Conservation (phyloP, 768 basidiomycete genomes). For the Brasilioporus rufonigricans region DNA sequence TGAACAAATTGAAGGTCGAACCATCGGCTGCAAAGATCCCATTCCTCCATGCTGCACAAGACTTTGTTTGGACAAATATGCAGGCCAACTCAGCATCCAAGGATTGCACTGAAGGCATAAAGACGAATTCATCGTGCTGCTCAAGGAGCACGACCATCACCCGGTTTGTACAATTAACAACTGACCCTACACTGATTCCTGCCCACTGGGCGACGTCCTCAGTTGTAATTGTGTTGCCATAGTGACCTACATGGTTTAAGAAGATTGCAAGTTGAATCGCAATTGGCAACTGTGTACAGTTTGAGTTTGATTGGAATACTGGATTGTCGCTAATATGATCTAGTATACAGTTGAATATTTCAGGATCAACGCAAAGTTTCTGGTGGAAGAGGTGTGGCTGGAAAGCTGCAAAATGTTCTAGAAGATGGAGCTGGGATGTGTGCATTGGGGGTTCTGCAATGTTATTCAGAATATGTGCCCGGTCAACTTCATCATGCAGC, state of each 20-base stretch:
- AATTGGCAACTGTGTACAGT: no score
- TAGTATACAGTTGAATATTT: not conserved
- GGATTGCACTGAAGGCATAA: not conserved
- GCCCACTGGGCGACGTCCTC: not conserved
- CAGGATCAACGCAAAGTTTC: not conserved
- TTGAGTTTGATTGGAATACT: no score
- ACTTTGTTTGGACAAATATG: not conserved
- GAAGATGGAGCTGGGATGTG: not conserved
- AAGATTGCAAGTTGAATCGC: no score
- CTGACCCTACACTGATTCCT: not conserved
- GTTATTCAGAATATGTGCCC: no score
- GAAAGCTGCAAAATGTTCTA: not conserved
- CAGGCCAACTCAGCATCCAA: not conserved
- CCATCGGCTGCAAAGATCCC: slow-evolving; percentile 3
- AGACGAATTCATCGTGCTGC: not conserved
- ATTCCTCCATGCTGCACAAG: not conserved
- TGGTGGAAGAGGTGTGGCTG: not conserved
- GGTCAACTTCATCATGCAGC: no score
- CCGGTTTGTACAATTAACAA: not conserved
- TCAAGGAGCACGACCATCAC: not conserved
- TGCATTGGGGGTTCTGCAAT: no score
- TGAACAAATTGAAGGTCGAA: not conserved
- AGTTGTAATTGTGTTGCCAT: not conserved
- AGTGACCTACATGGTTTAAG: not conserved
- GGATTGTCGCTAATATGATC: no score